phyloP scores from a whole-genome alignment of 441 rosid genomes.

The Populus hybrid region DNA sequence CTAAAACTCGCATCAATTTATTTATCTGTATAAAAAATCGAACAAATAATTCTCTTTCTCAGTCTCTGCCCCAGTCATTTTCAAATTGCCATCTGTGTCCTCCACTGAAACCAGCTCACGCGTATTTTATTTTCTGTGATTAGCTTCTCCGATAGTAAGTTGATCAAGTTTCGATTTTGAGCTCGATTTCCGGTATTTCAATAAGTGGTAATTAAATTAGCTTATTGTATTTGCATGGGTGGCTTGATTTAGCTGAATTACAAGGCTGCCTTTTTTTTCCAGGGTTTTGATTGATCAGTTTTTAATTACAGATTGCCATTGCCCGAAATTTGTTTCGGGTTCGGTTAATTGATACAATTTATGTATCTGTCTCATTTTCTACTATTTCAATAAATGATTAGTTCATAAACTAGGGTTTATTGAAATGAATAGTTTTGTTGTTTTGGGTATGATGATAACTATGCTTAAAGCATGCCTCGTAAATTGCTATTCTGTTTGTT shows the following conservation, averaged over 20 bases:
- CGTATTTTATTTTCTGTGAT: not conserved
- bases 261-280: not conserved
- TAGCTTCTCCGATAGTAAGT: constrained; percentile 5
- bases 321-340: not conserved
- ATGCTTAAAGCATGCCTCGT: not conserved
- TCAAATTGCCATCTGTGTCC: constrained; percentile 6
- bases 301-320: not conserved
- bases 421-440: not conserved
- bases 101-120: not conserved
- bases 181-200: constrained; percentile 2
- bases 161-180: constrained; percentile 23
- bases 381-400: not conserved
- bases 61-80: not conserved
- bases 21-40: not conserved
- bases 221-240: not conserved
- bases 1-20: not conserved
- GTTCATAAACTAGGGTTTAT: not conserved
- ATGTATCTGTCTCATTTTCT: not conserved
- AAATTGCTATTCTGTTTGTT: not conserved
- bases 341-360: not conserved
- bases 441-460: not conserved
- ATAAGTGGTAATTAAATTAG: constrained; percentile 26
- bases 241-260: not conserved
- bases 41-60: not conserved
- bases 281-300: not conserved